These are phyloP conservation scores for Diplogelasinospora grovesii DNA, from an alignment of 495 filamentous ascomycete species.

Conservation along the genomic window DNA sequence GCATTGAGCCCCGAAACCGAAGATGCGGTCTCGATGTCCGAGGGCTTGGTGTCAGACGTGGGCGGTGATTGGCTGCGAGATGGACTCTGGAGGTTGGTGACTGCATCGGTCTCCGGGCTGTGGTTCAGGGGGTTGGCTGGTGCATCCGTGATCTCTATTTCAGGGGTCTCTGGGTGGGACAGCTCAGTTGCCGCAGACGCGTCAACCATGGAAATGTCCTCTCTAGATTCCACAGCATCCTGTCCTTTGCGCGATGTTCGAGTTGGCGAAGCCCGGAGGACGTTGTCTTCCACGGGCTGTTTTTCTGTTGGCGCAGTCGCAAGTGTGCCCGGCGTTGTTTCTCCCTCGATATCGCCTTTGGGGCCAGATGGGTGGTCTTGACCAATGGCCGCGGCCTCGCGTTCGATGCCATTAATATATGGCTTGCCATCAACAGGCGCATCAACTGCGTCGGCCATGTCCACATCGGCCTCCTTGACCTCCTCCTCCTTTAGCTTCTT, in stretches of 20 bases:
- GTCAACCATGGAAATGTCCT: constrained; percentile 44
- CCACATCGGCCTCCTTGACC: constrained; percentile 12
- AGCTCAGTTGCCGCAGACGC: constrained; percentile 14
- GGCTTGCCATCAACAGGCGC: constrained; percentile 20
- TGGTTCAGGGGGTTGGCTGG: constrained; percentile 16
- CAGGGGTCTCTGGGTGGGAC: constrained; percentile 3
- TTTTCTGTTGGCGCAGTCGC: too few relatives aligned
- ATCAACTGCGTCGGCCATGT: constrained; percentile 30
- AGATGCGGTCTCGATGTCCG: constrained; percentile 59
- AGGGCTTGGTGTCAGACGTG: constrained; percentile 61
- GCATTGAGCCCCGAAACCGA: constrained; percentile 45
- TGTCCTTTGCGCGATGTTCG: too few relatives aligned
- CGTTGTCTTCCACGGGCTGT: too few relatives aligned
- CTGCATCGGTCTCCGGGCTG: constrained; percentile 30
- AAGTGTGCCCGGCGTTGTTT: too few relatives aligned
- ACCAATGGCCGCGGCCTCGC: too few relatives aligned
- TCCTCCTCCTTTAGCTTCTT: constrained; percentile 34
- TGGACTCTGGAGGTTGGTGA: constrained; percentile 32
- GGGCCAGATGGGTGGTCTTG: too few relatives aligned
- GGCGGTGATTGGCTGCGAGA: constrained; percentile 49
- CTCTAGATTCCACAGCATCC: constrained; percentile 32
- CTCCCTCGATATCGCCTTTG: too few relatives aligned
- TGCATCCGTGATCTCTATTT: constrained; percentile 19
- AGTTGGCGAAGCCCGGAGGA: too few relatives aligned
- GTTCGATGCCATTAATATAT: background rate